phyloP scores from a whole-genome alignment of 202 grass and related monocot species.

The Panicum virgatum region DNA sequence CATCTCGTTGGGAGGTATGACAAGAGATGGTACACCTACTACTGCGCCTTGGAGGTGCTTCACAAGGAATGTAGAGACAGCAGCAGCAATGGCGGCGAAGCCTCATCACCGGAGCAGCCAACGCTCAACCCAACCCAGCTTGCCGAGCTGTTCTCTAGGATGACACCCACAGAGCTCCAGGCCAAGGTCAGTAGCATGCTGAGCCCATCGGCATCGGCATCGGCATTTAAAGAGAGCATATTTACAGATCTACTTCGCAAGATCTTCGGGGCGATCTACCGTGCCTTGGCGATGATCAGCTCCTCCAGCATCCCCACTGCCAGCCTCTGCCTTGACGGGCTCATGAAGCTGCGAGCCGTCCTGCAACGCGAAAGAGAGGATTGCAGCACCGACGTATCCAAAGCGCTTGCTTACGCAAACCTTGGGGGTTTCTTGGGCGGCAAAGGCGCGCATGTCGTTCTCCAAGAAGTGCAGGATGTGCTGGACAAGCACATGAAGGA shows the following conservation, averaged over 20 bases:
- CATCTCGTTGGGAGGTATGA: not conserved
- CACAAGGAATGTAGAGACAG: not conserved
- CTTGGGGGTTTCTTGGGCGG: not conserved
- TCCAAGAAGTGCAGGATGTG: not conserved
- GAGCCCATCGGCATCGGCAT: too few relatives aligned
- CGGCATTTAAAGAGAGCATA: not conserved
- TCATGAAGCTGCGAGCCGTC: not conserved
- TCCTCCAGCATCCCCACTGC: not conserved
- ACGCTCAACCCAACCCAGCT: too few relatives aligned
- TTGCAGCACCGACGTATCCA: too few relatives aligned
- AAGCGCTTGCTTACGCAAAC: not conserved
- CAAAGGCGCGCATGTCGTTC: not conserved
- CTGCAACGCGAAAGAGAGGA: too few relatives aligned
- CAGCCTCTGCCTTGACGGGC: not conserved
- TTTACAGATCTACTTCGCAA: not conserved
- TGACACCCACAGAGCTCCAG: too few relatives aligned
- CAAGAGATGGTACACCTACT: not conserved
- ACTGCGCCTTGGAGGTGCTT: not conserved
- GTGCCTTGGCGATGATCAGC: too few relatives aligned
- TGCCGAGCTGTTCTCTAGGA: too few relatives aligned
- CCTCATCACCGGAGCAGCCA: too few relatives aligned
- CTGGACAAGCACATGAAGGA: not conserved
- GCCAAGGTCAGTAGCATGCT: too few relatives aligned
- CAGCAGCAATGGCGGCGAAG: not conserved
- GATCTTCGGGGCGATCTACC: too few relatives aligned